Evolutionary conservation across 768 basidiomycete species (phyloP).

Genomic region (Lentinula detonsa): DNA sequence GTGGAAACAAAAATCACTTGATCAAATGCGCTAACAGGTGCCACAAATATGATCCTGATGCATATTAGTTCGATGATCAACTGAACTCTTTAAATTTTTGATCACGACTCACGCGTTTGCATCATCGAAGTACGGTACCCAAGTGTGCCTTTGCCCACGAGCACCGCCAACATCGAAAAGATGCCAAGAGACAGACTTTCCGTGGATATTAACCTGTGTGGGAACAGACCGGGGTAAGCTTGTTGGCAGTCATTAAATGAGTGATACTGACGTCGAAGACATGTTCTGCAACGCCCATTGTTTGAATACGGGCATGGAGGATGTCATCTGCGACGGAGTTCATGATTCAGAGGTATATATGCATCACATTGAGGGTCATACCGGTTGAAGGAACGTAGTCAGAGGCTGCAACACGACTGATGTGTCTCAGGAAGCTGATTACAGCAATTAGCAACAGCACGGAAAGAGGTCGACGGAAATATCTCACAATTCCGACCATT

Average conservation of each 20-base stretch:
- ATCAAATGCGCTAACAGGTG: conserved; percentile 75
- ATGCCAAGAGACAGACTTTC: conserved; percentile 71
- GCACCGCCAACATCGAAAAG: conserved; percentile 70
- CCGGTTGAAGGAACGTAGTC: conserved; percentile 76
- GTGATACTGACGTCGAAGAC: conserved; percentile 54
- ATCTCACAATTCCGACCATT: conserved; percentile 85
- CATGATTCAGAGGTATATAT: conserved; percentile 23
- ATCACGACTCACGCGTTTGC: conserved; percentile 43
- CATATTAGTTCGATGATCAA: background rate
- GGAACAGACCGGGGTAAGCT: background rate
- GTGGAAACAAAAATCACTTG: conserved; percentile 36
- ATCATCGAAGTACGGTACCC: conserved; percentile 76
- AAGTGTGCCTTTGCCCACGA: conserved; percentile 66
- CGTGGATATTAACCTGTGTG: conserved; percentile 47
- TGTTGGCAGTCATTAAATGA: background rate
- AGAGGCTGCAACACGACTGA: conserved; percentile 60
- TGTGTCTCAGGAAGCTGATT: conserved; percentile 67
- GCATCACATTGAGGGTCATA: conserved; percentile 19
- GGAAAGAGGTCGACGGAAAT: background rate
- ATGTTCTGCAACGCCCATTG: conserved; percentile 85
- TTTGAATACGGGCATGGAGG: conserved; percentile 84
- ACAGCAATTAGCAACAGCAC: conserved; percentile 11
- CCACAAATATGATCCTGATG: conserved; percentile 60
- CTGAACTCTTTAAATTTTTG: background rate
- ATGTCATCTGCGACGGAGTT: conserved; percentile 59